Base-by-base conservation (phyloP, 2,329 filamentous ascomycete genomes). In the Decorospora gaudefroyi region DNA sequence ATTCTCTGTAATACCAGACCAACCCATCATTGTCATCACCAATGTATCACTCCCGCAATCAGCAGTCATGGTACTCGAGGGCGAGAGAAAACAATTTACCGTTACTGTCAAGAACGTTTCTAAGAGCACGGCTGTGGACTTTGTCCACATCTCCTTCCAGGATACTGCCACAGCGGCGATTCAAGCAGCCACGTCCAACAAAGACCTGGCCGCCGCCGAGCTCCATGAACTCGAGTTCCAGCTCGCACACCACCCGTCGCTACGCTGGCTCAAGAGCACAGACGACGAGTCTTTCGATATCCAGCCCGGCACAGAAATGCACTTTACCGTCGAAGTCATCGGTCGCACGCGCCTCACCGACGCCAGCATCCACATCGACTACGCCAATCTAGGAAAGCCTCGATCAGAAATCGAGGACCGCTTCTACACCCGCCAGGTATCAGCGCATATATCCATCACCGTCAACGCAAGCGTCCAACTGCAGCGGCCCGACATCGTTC, bases 381-480 rank as follows among this genome's bases (percentile, higher is more conserved):
- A 96, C 65, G 88, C 88, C 2, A 79, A 87, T 64, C 77, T 96
- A n/a, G 88, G 88, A 1, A 79, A 83, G 21, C 76, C 84, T 4
- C 77, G 78, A n/a, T 79, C 81, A 9, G 83, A 90, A 43, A 74
- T 91, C 2, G 78, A 80, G 16, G 84, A 86, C 23, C 79, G 82
- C 22, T 95, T 96, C 62, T 89, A 90, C 63, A 96, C 91, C 0
- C 81, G 91, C 26, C 88, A 93, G 64, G 79, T 95, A 11, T 85
- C 85, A 12, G 76, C 95, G 18, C 87, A 90, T 10, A 75, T 97
- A 44, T 88, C 86, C 0, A 82, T 96, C 11, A 96, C 92, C 4
- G 92, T 97, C 33, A 96, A 96, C 64, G 88, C 90, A 3, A 93
- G 90, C 61, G 78, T 96, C 17, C 90, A 96, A 62, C 76, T 96